phyloP scores from a whole-genome alignment of 225 moss, liverwort and hornwort genomes.

The Straminergon stramineum region DNA sequence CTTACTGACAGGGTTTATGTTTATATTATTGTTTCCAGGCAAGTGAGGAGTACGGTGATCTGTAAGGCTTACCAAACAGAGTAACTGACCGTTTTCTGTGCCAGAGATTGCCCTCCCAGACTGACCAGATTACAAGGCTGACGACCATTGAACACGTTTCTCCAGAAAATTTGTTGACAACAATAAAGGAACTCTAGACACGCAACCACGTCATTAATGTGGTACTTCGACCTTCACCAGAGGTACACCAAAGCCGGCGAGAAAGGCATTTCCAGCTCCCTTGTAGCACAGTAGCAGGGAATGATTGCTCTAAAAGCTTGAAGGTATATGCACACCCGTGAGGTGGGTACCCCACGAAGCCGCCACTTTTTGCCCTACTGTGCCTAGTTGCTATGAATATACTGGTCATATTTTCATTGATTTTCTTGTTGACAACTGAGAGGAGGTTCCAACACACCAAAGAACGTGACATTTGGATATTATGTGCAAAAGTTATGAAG shows the following conservation, averaged over 20 bases:
- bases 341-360: background rate
- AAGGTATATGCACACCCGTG: accelerated
- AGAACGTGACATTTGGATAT: background rate
- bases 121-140: background rate
- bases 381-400: too few species aligned
- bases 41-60: background rate
- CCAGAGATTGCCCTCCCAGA: background rate
- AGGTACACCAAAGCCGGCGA: background rate
- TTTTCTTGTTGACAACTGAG: background rate
- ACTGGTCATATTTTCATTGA: background rate
- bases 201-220: background rate
- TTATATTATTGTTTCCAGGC: background rate
- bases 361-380: background rate
- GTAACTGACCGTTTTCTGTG: background rate
- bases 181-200: background rate
- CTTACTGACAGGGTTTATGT: background rate
- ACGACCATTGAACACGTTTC: background rate
- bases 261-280: background rate
- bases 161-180: background rate
- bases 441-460: too few species aligned
- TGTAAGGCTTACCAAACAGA: background rate
- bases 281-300: background rate
- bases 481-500: background rate
- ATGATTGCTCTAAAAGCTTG: background rate
- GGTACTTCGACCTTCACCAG: background rate